These are phyloP conservation scores for Morella rubra DNA, from an alignment of 306 rosid genomes.

Conservation along the genomic window DNA sequence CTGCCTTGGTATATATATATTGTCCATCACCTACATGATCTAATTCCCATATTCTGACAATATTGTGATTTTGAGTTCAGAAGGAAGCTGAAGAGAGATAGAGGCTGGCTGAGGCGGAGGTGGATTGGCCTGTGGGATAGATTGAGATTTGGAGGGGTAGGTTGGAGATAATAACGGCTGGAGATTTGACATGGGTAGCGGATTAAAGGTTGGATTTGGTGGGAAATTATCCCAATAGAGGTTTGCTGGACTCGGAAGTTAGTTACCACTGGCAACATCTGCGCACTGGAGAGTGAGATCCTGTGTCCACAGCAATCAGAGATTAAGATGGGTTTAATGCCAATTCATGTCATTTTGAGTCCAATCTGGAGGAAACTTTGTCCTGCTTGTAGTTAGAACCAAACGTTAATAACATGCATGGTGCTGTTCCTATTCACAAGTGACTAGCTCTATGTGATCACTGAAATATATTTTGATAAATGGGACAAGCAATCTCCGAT, in stretches of 20 bases:
- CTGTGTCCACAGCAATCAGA: too few relatives aligned
- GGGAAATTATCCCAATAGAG: slow-evolving; percentile 27
- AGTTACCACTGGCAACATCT: background rate
- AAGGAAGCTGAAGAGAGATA: too few relatives aligned
- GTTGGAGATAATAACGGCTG: background rate
- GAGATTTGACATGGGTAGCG: slow-evolving; percentile 22
- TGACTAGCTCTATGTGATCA: background rate
- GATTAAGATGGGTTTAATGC: too few relatives aligned
- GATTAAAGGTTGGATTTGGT: slow-evolving; percentile 33
- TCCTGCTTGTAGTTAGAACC: background rate
- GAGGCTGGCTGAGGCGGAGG: too few relatives aligned
- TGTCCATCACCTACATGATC: too few relatives aligned
- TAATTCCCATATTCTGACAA: too few relatives aligned
- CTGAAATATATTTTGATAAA: background rate
- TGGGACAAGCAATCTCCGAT: background rate
- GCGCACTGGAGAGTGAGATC: too few relatives aligned
- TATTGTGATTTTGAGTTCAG: too few relatives aligned
- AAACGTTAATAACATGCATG: background rate
- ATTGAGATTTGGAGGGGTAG: slow-evolving; percentile 15
- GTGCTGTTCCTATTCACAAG: background rate
- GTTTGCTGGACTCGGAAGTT: slow-evolving; percentile 7
- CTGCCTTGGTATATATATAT: too few relatives aligned
- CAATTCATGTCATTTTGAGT: slow-evolving; percentile 19
- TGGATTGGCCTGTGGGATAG: slow-evolving; percentile 18
- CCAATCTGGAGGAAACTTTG: slow-evolving; percentile 37